phyloP scores from a whole-genome alignment of 2,329 filamentous ascomycete genomes.

The Cercospora sp. region DNA sequence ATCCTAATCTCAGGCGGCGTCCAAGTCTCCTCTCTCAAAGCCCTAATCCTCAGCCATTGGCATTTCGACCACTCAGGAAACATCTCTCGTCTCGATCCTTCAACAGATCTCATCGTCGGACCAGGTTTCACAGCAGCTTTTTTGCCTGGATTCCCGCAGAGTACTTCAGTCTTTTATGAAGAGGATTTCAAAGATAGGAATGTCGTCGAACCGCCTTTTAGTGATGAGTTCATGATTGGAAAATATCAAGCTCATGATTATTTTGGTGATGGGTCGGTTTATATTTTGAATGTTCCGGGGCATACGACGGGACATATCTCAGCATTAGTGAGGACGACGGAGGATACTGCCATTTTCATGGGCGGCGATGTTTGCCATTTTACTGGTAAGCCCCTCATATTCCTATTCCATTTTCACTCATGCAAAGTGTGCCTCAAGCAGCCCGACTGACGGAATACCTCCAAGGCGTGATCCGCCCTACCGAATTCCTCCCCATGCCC shows the following conservation, averaged over 20 bases:
- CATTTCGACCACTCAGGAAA: conserved; percentile 52
- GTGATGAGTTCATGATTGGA: conserved; percentile 40
- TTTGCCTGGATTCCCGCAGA: conserved; percentile 51
- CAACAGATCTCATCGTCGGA: conserved; percentile 54
- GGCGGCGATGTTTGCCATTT: conserved; percentile 33
- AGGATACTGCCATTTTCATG: conserved; percentile 30
- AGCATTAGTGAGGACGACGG: conserved; percentile 29
- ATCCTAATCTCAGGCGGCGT: conserved; percentile 42
- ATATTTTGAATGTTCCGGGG: conserved; percentile 42
- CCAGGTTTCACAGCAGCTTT: conserved; percentile 53
- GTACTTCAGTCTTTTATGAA: conserved; percentile 23
- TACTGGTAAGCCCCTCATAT: conserved; percentile 9
- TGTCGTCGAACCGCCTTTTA: conserved; percentile 26
- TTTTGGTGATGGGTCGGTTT: conserved; percentile 47
- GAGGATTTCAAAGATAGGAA: conserved; percentile 27
- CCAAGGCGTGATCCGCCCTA: conserved; percentile 27
- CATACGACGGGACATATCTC: conserved; percentile 31
- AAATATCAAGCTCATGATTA: conserved; percentile 46
- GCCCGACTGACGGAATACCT: too few species aligned
- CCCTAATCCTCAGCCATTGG: conserved; percentile 49
- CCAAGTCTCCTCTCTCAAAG: conserved; percentile 39
- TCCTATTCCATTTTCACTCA: too few species aligned
- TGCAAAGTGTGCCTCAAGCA: too few species aligned
- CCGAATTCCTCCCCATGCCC: conserved; percentile 24
- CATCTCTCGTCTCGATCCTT: conserved; percentile 48